phyloP scores from a whole-genome alignment of 306 rosid species.

The Vigna unguiculata region DNA sequence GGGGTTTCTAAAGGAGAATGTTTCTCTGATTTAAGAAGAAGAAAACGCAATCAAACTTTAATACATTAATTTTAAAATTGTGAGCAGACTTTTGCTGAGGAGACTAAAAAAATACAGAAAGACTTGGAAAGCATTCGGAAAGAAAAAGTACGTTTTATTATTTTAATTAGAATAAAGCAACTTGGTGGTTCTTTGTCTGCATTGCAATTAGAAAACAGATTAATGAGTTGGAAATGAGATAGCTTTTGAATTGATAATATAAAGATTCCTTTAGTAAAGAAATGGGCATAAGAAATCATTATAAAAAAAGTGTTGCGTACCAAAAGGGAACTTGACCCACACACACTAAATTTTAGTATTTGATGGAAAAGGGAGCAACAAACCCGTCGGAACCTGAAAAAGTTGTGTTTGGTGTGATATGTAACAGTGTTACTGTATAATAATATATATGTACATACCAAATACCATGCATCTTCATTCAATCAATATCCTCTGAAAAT shows the following conservation, averaged over 20 bases:
- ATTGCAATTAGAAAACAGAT: conserved; percentile 46
- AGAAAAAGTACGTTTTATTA: conserved; percentile 54
- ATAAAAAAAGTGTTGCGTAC: conserved; percentile 41
- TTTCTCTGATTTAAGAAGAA: no score
- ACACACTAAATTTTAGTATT: conserved; percentile 19
- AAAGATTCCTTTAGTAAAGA: conserved; percentile 59
- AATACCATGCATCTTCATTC: conserved; percentile 50
- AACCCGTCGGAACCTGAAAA: conserved; percentile 57
- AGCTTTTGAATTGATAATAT: conserved; percentile 50
- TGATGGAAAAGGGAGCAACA: conserved; percentile 46
- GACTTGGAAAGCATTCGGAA: conserved; percentile 49
- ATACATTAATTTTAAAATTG: conserved; percentile 28
- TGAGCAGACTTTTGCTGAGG: background rate
- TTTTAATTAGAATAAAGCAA: conserved; percentile 44
- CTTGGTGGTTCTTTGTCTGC: conserved; percentile 58
- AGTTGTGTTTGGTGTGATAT: conserved; percentile 62
- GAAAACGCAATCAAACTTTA: no score
- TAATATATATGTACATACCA: background rate
- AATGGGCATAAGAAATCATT: conserved; percentile 38
- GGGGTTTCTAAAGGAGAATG: no score
- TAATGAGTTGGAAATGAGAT: conserved; percentile 55
- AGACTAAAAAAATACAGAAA: background rate
- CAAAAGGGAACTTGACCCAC: conserved; percentile 51
- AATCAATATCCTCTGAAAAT: conserved; percentile 38
- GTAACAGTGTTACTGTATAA: conserved; percentile 32